Evolutionary conservation across 371 early-diverging fungal genomes (phyloP).

Genomic region (Mycotypha africana): DNA sequence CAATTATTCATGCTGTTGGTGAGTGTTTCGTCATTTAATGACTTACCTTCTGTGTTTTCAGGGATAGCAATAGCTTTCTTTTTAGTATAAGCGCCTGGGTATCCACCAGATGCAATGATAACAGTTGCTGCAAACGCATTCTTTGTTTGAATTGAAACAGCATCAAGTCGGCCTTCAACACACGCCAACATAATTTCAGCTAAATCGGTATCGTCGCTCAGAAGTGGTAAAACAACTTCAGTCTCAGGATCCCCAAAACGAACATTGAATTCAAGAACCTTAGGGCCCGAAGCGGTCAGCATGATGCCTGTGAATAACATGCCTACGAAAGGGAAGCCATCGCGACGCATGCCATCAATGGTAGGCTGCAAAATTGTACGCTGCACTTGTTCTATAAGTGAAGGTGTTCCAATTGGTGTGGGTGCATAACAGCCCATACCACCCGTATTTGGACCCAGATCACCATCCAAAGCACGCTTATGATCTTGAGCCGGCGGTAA

Average conservation of each 20-base stretch:
- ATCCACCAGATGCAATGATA: slow-evolving; percentile 88
- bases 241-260: slow-evolving; percentile 98
- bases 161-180: slow-evolving; percentile 86
- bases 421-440: slow-evolving; percentile 99
- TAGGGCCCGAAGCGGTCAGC: slow-evolving; percentile 85
- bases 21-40: too few relatives aligned
- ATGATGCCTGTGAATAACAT: slow-evolving; percentile 95
- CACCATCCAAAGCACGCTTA: slow-evolving; percentile 91
- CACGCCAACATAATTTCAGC: slow-evolving; percentile 87
- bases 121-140: slow-evolving; percentile 85
- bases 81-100: slow-evolving; percentile 85
- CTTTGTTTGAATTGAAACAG: slow-evolving; percentile 71
- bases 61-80: slow-evolving; percentile 71
- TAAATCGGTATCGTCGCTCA: slow-evolving; percentile 80
- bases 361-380: slow-evolving; percentile 83
- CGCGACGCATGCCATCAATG: slow-evolving; percentile 92
- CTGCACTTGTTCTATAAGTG: slow-evolving; percentile 68
- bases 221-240: slow-evolving; percentile 88
- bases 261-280: slow-evolving; percentile 95
- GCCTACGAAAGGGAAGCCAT: slow-evolving; percentile 95
- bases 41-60: slow-evolving; percentile 10
- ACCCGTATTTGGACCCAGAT: slow-evolving; percentile 95
- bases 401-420: slow-evolving; percentile 84
- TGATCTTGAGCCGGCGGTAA: slow-evolving; percentile 96
- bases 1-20: too few relatives aligned